phyloP scores from a whole-genome alignment of 2,329 filamentous ascomycete species.

The Epichloe baconii region DNA sequence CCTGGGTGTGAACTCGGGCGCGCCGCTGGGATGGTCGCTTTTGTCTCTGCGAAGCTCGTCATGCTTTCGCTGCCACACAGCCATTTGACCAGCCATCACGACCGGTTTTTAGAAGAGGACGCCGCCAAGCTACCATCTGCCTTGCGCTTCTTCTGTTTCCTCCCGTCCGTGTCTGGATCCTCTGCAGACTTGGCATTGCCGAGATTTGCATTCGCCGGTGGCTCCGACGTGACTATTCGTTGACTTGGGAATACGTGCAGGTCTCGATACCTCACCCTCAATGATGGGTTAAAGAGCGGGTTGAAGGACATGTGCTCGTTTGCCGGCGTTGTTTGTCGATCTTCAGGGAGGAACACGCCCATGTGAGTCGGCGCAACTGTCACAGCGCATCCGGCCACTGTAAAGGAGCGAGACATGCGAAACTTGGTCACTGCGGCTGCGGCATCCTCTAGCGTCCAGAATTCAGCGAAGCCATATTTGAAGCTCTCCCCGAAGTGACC shows the following conservation, averaged over 20 bases:
- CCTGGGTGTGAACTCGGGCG: not conserved
- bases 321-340: constrained; percentile 40
- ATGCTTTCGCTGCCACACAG: constrained; percentile 31
- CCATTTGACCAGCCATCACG: constrained; percentile 30
- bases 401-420: constrained; percentile 60
- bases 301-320: constrained; percentile 54
- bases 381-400: constrained; percentile 61
- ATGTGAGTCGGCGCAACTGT: constrained; percentile 65
- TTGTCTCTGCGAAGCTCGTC: constrained; percentile 23
- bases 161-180: constrained; percentile 19
- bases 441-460: constrained; percentile 63
- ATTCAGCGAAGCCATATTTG: constrained; percentile 77
- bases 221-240: constrained; percentile 41
- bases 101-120: constrained; percentile 23
- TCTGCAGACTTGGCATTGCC: constrained; percentile 9
- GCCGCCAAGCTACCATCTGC: constrained; percentile 24
- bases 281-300: constrained; percentile 52
- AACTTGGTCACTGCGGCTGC: constrained; percentile 61
- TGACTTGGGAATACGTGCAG: constrained; percentile 58
- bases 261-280: constrained; percentile 67
- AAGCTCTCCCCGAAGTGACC: constrained; percentile 58
- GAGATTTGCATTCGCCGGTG: constrained; percentile 23
- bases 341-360: constrained; percentile 70
- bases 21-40: not conserved
- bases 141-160: constrained; percentile 42